phyloP scores from a whole-genome alignment of 768 basidiomycete species.

The Vararia minispora region DNA sequence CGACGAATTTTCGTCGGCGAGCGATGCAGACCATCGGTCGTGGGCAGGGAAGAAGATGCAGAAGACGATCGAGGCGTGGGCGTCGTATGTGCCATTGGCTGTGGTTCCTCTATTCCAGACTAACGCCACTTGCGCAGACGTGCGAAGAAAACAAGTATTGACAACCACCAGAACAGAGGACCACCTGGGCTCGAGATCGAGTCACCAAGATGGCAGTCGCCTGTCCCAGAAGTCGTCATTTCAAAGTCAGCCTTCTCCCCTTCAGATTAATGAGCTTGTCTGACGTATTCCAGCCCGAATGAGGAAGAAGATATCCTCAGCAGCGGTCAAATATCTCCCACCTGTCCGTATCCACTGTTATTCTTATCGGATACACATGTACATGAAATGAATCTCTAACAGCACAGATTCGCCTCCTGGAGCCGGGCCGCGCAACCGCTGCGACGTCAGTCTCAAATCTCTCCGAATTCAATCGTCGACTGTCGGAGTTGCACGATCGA shows the following conservation, averaged over 20 bases:
- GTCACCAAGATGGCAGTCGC: too few species aligned
- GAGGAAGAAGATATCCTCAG: constrained; percentile 62
- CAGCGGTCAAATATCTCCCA: constrained; percentile 68
- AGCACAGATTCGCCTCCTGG: background rate
- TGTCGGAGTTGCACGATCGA: constrained; percentile 30
- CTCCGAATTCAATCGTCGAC: constrained; percentile 23
- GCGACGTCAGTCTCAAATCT: constrained; percentile 16
- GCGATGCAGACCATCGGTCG: constrained; percentile 21
- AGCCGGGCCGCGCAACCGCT: constrained; percentile 4
- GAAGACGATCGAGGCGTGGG: constrained; percentile 38
- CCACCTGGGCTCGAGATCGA: too few species aligned
- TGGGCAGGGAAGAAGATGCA: constrained; percentile 28
- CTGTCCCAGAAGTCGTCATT: constrained; percentile 28
- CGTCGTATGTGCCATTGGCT: constrained; percentile 25
- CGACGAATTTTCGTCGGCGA: constrained; percentile 15
- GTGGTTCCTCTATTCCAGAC: background rate
- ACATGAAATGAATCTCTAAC: background rate
- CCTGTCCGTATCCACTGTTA: constrained; percentile 31
- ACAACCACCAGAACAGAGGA: too few species aligned
- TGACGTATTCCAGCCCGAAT: constrained; percentile 8
- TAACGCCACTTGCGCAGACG: background rate
- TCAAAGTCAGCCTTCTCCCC: constrained; percentile 23
- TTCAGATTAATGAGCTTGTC: background rate
- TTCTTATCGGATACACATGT: too few species aligned
- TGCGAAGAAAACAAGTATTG: too few species aligned